Evolutionary conservation across 177 flowering plant species (phyloP), one percentile per base, ranked within the genome.

Genomic region (Vitis hybrid): DNA sequence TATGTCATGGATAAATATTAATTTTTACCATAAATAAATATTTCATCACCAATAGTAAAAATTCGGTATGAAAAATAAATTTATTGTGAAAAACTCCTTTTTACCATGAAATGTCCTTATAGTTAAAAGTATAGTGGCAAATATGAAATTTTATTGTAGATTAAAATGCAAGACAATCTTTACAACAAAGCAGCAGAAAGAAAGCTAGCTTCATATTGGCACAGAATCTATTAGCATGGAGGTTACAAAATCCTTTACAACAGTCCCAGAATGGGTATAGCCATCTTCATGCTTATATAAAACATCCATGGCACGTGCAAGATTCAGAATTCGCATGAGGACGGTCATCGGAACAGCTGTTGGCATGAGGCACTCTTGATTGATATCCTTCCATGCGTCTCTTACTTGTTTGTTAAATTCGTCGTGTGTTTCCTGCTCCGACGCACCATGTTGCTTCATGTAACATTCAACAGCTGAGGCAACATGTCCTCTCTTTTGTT

Each of bases 311-410:
- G 73, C 73, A 0, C 88, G 69, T 1, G 80, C 15, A 46, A 79
- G 54, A 59, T 83, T 81, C 15, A 81, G 63, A 14, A 80, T 16
- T 0, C 68, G 60, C 15, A 5, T 30, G 0, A 79, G 76, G 1
- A 85, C 7, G 2, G 72, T 64, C 66, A 52, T 64, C 0, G 76
- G 76, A 0, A 75, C 60, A 0, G 13, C 3, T 3, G 63, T 66
- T 12, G 72, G 76, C 1, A 6, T 0, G 8, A 70, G 50, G 2
- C 21, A 71, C 27, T 67, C 80, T 56, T 70, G 73, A 18, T 80
- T 80, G 6, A 74, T 60, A 63, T 80, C 82, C 32, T 70, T 80
- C 82, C 82, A 76, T 10, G 75, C 80, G 67, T 68, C 30, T 3
- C 3, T 30, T 12, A 80, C 57, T 19, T 51, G 56, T 56, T 74